Base-by-base conservation (phyloP, 2,329 filamentous ascomycete species). In the Neofusicoccum laricinum region DNA sequence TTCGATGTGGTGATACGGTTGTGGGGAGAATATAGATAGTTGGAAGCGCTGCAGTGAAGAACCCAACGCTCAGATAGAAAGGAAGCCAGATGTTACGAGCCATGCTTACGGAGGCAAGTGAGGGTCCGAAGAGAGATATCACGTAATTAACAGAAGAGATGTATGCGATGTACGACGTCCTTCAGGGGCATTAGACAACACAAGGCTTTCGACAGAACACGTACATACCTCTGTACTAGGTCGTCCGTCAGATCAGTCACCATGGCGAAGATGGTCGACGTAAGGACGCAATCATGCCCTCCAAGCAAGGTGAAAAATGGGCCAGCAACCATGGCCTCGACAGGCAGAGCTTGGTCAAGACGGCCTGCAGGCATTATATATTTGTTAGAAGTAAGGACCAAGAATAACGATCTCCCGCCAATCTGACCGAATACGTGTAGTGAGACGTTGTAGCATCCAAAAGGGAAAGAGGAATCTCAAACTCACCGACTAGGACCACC, bases 21-120 rank as follows among this genome's bases (percentile, higher is more conserved):
- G n/a, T 36, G 4, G 55, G 55, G 25, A 63, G 61, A 7, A 43
- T 11, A 14, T 45, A 63, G 5, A 50, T 45, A 1, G 41, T 41
- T 10, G 61, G 61, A 21, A 76, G 65, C 0, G 72, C 75, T 32
- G 69, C 68, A 3, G 69, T 25, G 2, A 77, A 65, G 0, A 76
- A 67, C 3, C 34, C 62, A 19, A 77, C 70, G 46, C 72, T 74
- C 49, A 77, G 66, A 68, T 70, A 75, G 55, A 78, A 77, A 1
- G 76, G 76, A 1, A 75, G 64, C 76, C 75, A 77, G 0, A 77
- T 63, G 61, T 69, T 74, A 43, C 65, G 68, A 51, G 71, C 74
- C 74, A 78, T 76, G 2, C 72, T 72, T 45, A 71, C 66, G 0
- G 74, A 72, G 1, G 76, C 74, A 30, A 77, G 61, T 0, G 75